These are phyloP conservation scores for Primulina tabacum DNA, from an alignment of 257 asterid genomes.

Conservation along the genomic window DNA sequence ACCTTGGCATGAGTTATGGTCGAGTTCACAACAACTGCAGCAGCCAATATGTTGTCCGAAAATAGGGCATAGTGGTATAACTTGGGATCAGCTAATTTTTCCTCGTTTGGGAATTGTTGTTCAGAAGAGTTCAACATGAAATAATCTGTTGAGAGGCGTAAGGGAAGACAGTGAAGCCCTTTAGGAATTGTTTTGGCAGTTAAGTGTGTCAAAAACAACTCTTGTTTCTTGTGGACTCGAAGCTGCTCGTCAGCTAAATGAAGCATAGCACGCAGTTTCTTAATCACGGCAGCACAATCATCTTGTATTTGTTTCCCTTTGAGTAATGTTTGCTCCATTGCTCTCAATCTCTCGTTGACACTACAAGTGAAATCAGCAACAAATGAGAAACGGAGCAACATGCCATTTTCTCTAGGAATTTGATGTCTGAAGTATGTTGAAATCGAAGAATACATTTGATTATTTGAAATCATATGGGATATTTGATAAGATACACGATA, in stretches of 20 bases:
- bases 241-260: conserved; percentile 65
- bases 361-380: conserved; percentile 28
- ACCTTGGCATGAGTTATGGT: conserved; percentile 79
- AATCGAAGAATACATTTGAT: neutral
- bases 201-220: conserved; percentile 55
- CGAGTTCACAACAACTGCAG: conserved; percentile 90
- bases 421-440: neutral
- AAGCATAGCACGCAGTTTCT: conserved; percentile 70
- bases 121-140: conserved; percentile 55
- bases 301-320: conserved; percentile 55
- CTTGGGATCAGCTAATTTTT: conserved; percentile 57
- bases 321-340: conserved; percentile 52
- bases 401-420: conserved; percentile 3
- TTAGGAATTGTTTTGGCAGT: conserved; percentile 67
- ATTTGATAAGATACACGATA: neutral
- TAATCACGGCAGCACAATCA: conserved; percentile 51
- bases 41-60: conserved; percentile 84
- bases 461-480: neutral
- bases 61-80: conserved; percentile 86
- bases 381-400: neutral
- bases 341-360: conserved; percentile 47
- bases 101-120: conserved; percentile 55
- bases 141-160: conserved; percentile 62
- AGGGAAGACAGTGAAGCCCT: conserved; percentile 71
- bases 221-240: conserved; percentile 54